Evolutionary conservation across 805 yeast species (phyloP), one percentile per base, ranked within the genome.

Genomic region (Candida verbasci): DNA sequence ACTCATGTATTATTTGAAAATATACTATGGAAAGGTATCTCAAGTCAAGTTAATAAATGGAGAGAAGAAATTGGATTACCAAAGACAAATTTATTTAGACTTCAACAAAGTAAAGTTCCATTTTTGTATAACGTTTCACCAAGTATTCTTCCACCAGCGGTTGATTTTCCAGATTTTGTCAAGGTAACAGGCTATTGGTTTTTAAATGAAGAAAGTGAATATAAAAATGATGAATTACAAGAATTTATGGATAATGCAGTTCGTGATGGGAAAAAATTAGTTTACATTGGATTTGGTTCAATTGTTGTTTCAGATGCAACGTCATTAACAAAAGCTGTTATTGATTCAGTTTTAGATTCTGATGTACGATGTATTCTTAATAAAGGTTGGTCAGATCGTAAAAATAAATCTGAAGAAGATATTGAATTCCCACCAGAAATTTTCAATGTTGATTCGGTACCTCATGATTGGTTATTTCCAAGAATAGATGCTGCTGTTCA

Each of bases 171-270:
- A 11, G 96, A 87, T 55, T 91, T 97, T 97, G 76, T 91, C n/a
- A 84, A 74, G 48, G 95, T 89, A 9, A 86, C 96, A 0, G 97
- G 97, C 0, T 91, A 91, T 55, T 91, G 97, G 97, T 86, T 87
- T 48, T 65, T 91, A 47, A 82, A 88, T 49, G 89, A 85, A 47
- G 74, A 74, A 1, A 67, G 71, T 21, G 52, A 48, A 9, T 86
- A 76, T 53, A 53, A 60, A 2, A 84, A 87, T 1, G 46, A 58
- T 7, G 78, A 62, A 9, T 58, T 91, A 27, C 43, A 59, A 0
- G 63, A 65, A 6, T 91, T 91, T 49, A 77, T 91, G 29, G 49
- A 61, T 10, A 56, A 62, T 33, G 96, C 97, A 0, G 63, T 70
- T 32, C 49, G 51, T 1, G 80, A 77, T 33, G 62, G 65, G 1